Evolutionary conservation across 495 filamentous ascomycete genomes (phyloP), one percentile per base, ranked within the genome.

Genomic region (Oleoguttula mirabilis): DNA sequence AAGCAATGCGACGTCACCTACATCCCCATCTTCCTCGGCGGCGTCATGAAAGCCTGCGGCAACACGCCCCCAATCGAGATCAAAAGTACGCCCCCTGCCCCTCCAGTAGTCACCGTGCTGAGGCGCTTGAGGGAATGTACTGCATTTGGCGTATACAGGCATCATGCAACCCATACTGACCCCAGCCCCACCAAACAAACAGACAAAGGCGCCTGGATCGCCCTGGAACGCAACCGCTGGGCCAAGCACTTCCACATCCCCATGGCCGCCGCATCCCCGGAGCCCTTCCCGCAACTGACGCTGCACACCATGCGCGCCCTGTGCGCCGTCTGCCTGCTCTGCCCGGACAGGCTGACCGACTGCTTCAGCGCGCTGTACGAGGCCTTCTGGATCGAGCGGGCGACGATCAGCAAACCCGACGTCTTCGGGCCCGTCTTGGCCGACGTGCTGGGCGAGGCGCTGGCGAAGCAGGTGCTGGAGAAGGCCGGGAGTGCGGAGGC

Each of bases 171-270:
- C n/a, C n/a, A n/a, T n/a, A n/a, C n/a, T n/a, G n/a, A n/a, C n/a
- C n/a, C n/a, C n/a, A n/a, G n/a, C n/a, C n/a, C n/a, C n/a, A n/a
- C n/a, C n/a, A n/a, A n/a, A n/a, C n/a, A n/a, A n/a, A n/a, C n/a
- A n/a, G 84, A 86, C 62, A 84, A 86, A 57, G 73, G 71, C 52
- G 63, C 65, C 47, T 86, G 73, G 71, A 75, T 80, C 40, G 53
- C 62, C 42, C 28, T 37, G 7, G 77, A 84, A 53, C 76, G 79
- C 14, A 15, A 60, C n/a, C 73, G 75, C 45, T 84, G 77, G 77
- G 66, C 73, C 1, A 45, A 46, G 0, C 56, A 60, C 43, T 81
- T 83, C 63, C 55, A 64, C 14, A 62, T 84, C 12, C 79, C 81
- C 25, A 77, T 84, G 39, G 43, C 53, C 0, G 48, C 60, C 0